A percentile compares a stretch with the other conserved stretches of the same genome.
Conservation (phyloP, 495 filamentous ascomycete genomes). For the Aspergillus coremiiformis region DNA sequence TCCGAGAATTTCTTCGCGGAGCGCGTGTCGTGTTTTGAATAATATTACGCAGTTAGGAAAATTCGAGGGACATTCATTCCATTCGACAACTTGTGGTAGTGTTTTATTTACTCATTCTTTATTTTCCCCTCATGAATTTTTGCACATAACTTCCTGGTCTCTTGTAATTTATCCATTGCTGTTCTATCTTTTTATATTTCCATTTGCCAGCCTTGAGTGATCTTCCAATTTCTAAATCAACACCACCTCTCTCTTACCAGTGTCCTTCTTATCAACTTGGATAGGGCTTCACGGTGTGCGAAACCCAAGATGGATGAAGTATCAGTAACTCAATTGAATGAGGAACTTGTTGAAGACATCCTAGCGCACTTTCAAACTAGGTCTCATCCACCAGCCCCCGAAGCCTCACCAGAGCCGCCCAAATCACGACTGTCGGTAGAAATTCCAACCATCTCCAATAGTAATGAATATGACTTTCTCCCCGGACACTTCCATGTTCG, state of each 20-base stretch:
- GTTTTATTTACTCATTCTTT: not conserved
- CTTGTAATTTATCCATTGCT: not conserved
- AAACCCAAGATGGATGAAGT: not conserved
- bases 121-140: not conserved
- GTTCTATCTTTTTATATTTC: not conserved
- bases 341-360: slow-evolving; percentile 16
- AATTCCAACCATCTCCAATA: slow-evolving; percentile 31
- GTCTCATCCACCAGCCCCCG: not conserved
- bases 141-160: too few species aligned
- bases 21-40: slow-evolving; percentile 2
- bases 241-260: not conserved
- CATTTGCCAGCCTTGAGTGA: not conserved
- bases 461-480: slow-evolving; percentile 42
- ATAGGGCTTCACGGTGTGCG: not conserved
- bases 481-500: slow-evolving; percentile 38
- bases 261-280: not conserved
- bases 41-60: slow-evolving; percentile 11
- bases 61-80: not conserved
- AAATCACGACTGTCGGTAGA: slow-evolving; percentile 24
- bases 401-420: not conserved
- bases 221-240: not conserved
- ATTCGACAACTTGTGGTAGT: not conserved
- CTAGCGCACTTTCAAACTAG: slow-evolving; percentile 11
- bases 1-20: too few species aligned
- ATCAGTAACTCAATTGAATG: not conserved